A percentile compares a stretch with the other conserved stretches of the same genome.
Conservation (phyloP, 805 yeast genomes). For the Schwanniomyces polymorphus region DNA sequence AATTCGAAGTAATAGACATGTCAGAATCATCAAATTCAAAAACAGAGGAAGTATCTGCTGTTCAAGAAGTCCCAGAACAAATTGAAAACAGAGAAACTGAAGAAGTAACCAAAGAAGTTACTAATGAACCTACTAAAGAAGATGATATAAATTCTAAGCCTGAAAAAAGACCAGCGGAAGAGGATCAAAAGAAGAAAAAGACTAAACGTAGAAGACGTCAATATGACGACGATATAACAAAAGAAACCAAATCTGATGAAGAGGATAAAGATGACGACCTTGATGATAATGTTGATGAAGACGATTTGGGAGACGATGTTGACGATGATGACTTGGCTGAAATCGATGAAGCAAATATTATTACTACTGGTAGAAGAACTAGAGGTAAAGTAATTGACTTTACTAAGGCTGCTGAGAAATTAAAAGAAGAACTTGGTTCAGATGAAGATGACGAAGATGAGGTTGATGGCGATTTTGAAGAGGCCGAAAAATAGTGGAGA, state of each 20-base stretch:
- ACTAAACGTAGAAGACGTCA: constrained; percentile 59
- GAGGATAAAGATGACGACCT: constrained; percentile 48
- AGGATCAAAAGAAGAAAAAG: constrained; percentile 19
- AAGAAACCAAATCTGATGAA: constrained; percentile 30
- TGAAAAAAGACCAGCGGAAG: constrained; percentile 5
- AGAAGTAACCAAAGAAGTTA: constrained; percentile 9
- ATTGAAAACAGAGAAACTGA: constrained; percentile 13
- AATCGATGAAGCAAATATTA: constrained; percentile 81
- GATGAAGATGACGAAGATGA: constrained; percentile 43
- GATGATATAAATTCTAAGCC: not conserved
- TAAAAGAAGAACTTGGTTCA: constrained; percentile 50
- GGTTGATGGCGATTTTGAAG: constrained; percentile 53
- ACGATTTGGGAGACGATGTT: constrained; percentile 52
- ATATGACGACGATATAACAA: constrained; percentile 58
- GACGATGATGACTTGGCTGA: constrained; percentile 73
- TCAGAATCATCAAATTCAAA: not conserved
- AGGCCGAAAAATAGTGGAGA: constrained; percentile 10
- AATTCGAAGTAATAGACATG: not conserved
- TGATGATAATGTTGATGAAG: constrained; percentile 47
- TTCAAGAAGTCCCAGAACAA: not conserved
- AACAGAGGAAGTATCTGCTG: constrained; percentile 2
- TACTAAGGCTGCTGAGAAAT: constrained; percentile 72
- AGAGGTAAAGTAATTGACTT: constrained; percentile 88
- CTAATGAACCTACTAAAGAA: not conserved
- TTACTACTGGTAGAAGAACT: constrained; percentile 83